Conservation (phyloP, 495 filamentous ascomycete species). For the Choiromyces venosus region DNA sequence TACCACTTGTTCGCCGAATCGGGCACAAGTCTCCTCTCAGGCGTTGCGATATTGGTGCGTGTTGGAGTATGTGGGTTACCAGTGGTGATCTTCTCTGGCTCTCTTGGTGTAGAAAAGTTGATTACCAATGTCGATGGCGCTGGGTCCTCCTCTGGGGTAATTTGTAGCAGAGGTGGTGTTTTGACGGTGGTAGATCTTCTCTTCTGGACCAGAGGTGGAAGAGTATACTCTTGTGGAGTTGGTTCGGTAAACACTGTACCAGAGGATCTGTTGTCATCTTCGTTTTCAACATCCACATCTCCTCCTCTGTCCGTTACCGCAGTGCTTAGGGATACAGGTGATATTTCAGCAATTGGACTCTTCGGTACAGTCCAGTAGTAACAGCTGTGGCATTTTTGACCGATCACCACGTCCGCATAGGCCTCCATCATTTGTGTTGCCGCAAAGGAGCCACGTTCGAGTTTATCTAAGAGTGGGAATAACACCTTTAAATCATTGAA, state of each 20-base stretch:
- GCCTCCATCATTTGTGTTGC: constrained; percentile 22
- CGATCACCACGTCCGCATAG: constrained; percentile 18
- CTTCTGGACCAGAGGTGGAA: not conserved
- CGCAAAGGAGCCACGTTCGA: constrained; percentile 20
- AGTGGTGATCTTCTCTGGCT: not conserved
- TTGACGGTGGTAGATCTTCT: not conserved
- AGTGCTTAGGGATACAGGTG: not conserved
- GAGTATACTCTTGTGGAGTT: not conserved
- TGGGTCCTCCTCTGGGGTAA: not conserved
- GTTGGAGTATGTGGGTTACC: not conserved
- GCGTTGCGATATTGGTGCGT: not conserved
- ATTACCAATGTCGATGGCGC: not conserved
- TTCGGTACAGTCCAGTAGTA: not conserved
- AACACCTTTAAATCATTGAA: constrained; percentile 18
- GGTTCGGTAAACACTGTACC: not conserved
- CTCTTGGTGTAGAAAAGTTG: not conserved
- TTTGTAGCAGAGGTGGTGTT: too few species aligned
- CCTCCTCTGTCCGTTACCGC: not conserved
- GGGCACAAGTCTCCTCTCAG: not conserved
- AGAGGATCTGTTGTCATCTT: not conserved
- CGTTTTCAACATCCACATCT: not conserved
- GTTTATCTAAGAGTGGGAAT: constrained; percentile 21
- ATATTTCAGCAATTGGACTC: not conserved
- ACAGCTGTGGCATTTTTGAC: not conserved
- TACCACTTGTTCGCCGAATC: not conserved